Percentiles rank a stretch among this genome's conserved stretches.
phyloP scores from a whole-genome alignment of 441 rosid species.

The Syzygium malaccense region DNA sequence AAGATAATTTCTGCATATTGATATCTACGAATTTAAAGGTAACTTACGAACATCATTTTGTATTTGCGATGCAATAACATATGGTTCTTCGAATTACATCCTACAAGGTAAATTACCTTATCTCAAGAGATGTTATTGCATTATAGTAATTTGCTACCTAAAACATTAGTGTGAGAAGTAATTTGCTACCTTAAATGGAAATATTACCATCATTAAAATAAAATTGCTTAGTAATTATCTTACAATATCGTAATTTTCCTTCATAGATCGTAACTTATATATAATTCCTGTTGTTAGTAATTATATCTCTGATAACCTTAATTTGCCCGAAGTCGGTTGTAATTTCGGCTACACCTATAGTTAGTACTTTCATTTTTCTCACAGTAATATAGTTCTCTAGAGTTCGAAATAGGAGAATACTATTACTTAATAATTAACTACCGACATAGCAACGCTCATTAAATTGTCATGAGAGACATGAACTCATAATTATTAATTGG shows the following conservation, averaged over 20 bases:
- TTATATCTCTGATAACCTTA: neutral
- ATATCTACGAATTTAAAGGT: neutral
- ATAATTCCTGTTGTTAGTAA: neutral
- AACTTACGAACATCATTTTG: neutral
- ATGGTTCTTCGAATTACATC: neutral
- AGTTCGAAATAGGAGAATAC: neutral
- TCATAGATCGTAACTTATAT: neutral
- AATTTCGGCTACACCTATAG: neutral
- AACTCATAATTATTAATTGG: neutral
- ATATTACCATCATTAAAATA: neutral
- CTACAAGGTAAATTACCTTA: neutral
- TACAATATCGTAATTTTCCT: too few species aligned
- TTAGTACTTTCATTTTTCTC: neutral
- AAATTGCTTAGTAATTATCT: neutral
- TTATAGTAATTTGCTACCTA: neutral
- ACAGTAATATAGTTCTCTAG: neutral
- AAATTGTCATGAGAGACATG: neutral
- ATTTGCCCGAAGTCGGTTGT: fast-evolving
- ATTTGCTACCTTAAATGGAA: neutral
- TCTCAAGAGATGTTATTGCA: neutral
- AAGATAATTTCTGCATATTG: neutral
- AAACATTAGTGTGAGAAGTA: neutral
- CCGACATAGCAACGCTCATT: neutral
- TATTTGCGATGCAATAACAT: neutral
- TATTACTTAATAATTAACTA: neutral